Base-by-base conservation (phyloP, 73 alveolate genomes). In the Halteria grandinella region DNA sequence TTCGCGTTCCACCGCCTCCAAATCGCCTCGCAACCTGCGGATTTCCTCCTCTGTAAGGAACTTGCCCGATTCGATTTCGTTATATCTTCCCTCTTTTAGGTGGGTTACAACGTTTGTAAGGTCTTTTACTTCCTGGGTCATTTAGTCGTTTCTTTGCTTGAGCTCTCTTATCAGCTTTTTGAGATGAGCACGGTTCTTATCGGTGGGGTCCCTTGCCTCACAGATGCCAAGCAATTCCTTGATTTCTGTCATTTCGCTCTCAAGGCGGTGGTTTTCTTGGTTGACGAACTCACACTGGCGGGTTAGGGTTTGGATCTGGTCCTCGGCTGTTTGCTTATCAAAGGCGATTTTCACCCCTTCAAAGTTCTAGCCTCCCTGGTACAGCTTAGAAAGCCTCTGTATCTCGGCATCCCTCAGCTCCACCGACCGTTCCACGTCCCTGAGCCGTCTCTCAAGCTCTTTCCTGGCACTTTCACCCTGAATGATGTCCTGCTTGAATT, bases 361-460 rank as follows among this genome's bases (percentile, higher is more conserved):
- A 45, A 66, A 66, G 15, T 48, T 53, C 32, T 79, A 24, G 17
- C 73, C 73, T 17, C 80, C 90, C 52, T 51, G 24, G 40, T 58
- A 47, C 27, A 50, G 0, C 11, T 43, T 5, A 17, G 54, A n/a
- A 5, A 79, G 58, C 3, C 90, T 23, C 20, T 75, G 15, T 28
- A 79, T 79, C 40, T 79, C 90, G 10, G 11, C 34, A 25, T 79
- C 80, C 50, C 90, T 69, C 2, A 6, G 33, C 12, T 29, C 71
- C 17, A 79, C 32, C 55, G 3, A 21, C 44, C 23, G 25, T 36
- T 18, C 10, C 12, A 72, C 48, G 17, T 75, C 80, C 39, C 21
- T 28, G 39, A 31, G 14, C 33, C 73, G 39, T 0, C 23, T 36
- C 10, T 73, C 86, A 6, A 17, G 36, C 1, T 29, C 43, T 32